These are phyloP conservation scores for Penicillium sp. DNA, from an alignment of 2,329 filamentous ascomycete genomes.

Conservation along the genomic window DNA sequence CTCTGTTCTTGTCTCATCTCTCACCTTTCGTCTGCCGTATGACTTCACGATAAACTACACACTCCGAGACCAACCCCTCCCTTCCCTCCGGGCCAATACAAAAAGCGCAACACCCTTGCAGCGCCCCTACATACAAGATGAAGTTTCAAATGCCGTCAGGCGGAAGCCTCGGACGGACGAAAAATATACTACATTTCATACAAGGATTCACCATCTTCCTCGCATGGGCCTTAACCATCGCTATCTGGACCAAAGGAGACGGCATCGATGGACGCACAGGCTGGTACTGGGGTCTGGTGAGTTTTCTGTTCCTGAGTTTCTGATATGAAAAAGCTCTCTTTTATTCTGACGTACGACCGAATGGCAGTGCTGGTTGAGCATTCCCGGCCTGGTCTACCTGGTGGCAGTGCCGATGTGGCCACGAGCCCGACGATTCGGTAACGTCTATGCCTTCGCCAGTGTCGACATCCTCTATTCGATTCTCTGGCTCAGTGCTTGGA, in stretches of 20 bases:
- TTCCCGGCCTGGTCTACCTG: conserved; percentile 52
- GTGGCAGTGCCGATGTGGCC: conserved; percentile 54
- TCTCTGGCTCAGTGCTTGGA: conserved; percentile 53
- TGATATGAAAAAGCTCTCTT: not conserved
- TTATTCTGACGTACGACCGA: not conserved
- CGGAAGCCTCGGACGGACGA: conserved; percentile 47
- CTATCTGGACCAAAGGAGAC: conserved; percentile 49
- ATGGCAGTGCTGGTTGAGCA: conserved; percentile 50
- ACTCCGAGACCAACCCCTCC: conserved; percentile 1
- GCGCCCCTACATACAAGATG: conserved; percentile 16
- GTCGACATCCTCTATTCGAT: conserved; percentile 49
- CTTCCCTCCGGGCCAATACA: conserved; percentile 1
- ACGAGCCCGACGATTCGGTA: conserved; percentile 50
- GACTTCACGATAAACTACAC: conserved; percentile 6
- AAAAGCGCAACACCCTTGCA: conserved; percentile 19
- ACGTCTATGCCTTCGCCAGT: conserved; percentile 51
- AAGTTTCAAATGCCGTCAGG: conserved; percentile 23
- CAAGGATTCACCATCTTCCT: conserved; percentile 52
- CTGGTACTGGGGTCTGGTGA: conserved; percentile 52
- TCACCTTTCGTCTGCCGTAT: not conserved
- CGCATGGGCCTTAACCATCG: conserved; percentile 50
- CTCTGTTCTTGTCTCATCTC: not conserved
- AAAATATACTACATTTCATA: conserved; percentile 47
- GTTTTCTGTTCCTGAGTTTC: conserved; percentile 13
- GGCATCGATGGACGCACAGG: conserved; percentile 47